These are phyloP conservation scores for Bryoglossum gracile DNA, from an alignment of 495 filamentous ascomycete genomes.

Conservation along the genomic window DNA sequence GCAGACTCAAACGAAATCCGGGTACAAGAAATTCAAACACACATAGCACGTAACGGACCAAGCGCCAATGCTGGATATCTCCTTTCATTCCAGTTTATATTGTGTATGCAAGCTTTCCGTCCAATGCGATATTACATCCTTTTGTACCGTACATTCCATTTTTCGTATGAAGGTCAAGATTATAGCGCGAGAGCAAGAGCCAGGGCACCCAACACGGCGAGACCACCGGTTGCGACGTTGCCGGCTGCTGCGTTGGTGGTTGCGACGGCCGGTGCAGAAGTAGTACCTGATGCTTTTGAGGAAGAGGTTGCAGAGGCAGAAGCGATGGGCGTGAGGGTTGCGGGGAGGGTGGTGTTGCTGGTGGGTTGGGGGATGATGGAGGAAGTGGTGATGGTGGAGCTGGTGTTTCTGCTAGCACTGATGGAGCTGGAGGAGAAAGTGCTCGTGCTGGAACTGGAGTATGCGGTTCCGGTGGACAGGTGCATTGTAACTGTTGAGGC, in stretches of 20 bases:
- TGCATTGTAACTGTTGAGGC: neutral
- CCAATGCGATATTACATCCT: too few relatives aligned
- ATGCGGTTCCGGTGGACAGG: conserved; percentile 1
- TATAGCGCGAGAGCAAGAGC: conserved; percentile 20
- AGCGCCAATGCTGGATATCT: conserved; percentile 4
- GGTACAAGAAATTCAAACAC: conserved; percentile 2
- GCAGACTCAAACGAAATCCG: conserved; percentile 9
- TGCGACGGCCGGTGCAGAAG: neutral
- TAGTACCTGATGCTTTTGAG: neutral
- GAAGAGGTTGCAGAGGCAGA: neutral
- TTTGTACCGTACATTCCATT: neutral
- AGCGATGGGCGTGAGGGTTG: neutral
- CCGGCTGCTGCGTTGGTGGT: conserved; percentile 11
- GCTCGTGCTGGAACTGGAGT: neutral
- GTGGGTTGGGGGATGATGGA: neutral
- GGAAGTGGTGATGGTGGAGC: conserved; percentile 2
- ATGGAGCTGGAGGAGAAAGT: neutral
- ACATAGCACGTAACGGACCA: neutral
- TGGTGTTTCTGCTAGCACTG: neutral
- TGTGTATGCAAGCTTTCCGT: too few relatives aligned
- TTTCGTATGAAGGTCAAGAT: too few relatives aligned
- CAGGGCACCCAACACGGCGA: conserved; percentile 18
- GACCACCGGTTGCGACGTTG: conserved; percentile 11
- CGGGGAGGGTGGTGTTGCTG: conserved; percentile 9
- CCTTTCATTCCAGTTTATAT: neutral